A percentile compares a stretch with the other conserved stretches of the same genome.
Conservation (phyloP, 306 rosid species). For the Quercus berberidifolia region DNA sequence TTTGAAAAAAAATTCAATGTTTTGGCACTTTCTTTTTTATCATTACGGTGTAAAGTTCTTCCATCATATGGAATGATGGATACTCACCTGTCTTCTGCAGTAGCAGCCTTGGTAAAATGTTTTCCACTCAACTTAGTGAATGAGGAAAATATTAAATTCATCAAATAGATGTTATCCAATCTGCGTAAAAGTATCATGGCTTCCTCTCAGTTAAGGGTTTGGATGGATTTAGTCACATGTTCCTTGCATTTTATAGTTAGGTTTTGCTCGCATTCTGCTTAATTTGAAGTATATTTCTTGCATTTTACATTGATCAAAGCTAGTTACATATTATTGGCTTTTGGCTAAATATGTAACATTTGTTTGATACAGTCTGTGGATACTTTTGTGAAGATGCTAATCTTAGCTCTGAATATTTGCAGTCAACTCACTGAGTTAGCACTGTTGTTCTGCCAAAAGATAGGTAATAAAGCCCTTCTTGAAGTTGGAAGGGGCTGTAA, state of each 20-base stretch:
- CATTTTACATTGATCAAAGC: neutral
- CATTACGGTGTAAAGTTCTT: neutral
- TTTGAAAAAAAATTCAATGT: neutral
- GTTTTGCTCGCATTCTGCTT: neutral
- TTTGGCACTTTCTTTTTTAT: too few species aligned
- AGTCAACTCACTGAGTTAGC: slow-evolving; percentile 74
- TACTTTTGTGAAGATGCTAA: slow-evolving; percentile 17
- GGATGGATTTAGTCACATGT: neutral
- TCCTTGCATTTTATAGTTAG: neutral
- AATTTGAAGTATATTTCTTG: neutral
- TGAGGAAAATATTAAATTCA: neutral
- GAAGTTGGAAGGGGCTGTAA: slow-evolving; percentile 83
- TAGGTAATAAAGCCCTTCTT: slow-evolving; percentile 66
- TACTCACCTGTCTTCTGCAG: neutral
- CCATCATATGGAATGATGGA: neutral
- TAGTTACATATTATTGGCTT: neutral
- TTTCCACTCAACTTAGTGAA: neutral
- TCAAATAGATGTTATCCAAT: too few species aligned
- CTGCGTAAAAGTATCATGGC: neutral
- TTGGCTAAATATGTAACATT: slow-evolving; percentile 5
- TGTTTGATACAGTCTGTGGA: neutral
- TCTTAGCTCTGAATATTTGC: slow-evolving; percentile 28
- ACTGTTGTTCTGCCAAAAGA: slow-evolving; percentile 84
- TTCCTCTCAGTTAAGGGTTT: neutral
- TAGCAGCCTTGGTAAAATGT: neutral